These are phyloP conservation scores for Lactuca saligna DNA, from an alignment of 129 eudicot species.

Conservation along the genomic window DNA sequence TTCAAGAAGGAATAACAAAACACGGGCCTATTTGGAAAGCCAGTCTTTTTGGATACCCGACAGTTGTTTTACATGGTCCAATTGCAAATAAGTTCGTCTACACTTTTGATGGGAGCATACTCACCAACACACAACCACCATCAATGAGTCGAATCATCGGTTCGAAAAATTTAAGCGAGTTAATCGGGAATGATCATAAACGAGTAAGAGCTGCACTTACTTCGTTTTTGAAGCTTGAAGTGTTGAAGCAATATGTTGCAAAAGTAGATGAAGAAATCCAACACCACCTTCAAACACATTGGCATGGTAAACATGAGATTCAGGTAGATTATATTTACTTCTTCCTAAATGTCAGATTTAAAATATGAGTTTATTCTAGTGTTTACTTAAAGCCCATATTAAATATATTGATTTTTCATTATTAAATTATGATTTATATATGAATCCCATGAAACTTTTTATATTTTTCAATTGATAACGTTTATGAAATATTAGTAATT, in stretches of 20 bases:
- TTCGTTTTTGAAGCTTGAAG: slow-evolving; percentile 45
- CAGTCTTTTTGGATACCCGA: slow-evolving; percentile 31
- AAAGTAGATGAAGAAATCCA: slow-evolving; percentile 44
- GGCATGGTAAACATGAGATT: slow-evolving; percentile 36
- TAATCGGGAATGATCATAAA: slow-evolving; percentile 38
- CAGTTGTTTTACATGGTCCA: slow-evolving; percentile 35
- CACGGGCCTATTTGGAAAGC: slow-evolving; percentile 39
- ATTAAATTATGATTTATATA: slow-evolving; percentile 14
- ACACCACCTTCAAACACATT: slow-evolving; percentile 33
- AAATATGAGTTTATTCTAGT: no score
- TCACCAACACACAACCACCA: slow-evolving; percentile 33
- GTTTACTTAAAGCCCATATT: neutral
- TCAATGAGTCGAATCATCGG: slow-evolving; percentile 32
- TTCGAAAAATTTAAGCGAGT: slow-evolving; percentile 32
- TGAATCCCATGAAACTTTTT: slow-evolving; percentile 31
- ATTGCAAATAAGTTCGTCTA: slow-evolving; percentile 44
- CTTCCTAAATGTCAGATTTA: no score
- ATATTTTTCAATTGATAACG: no score
- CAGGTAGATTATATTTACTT: slow-evolving; percentile 23
- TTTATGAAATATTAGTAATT: no score
- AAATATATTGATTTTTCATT: no score
- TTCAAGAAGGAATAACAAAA: slow-evolving; percentile 29
- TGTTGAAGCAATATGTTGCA: slow-evolving; percentile 34
- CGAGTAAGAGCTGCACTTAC: slow-evolving; percentile 40
- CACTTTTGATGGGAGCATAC: slow-evolving; percentile 30